These are phyloP conservation scores for Globisporangium ultimum DNA, from an alignment of 352 stramenopile species.

Conservation along the genomic window DNA sequence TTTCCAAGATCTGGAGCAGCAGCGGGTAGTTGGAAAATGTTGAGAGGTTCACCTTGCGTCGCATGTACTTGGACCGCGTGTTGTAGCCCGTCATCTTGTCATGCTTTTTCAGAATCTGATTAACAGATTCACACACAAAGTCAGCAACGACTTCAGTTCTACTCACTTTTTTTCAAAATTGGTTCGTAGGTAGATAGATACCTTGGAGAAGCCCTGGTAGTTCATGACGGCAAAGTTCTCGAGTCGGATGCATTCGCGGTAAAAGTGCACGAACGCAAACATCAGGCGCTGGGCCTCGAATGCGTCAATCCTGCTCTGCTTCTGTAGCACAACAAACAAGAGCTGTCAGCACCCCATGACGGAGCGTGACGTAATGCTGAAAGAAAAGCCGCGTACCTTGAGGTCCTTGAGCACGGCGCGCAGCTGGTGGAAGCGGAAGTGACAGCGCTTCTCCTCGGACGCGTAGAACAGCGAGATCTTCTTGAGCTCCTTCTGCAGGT, in stretches of 20 bases:
- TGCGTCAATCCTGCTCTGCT: conserved; percentile 36
- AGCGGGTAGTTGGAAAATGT: conserved; percentile 75
- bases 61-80: conserved; percentile 84
- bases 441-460: conserved; percentile 70
- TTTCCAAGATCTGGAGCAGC: conserved; percentile 72
- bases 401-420: conserved; percentile 65
- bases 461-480: conserved; percentile 81
- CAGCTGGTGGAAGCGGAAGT: conserved; percentile 68
- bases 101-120: conserved; percentile 78
- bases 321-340: conserved; percentile 16
- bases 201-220: conserved; percentile 85
- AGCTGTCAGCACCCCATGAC: too few species aligned
- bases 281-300: conserved; percentile 70
- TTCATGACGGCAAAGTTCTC: conserved; percentile 86
- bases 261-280: conserved; percentile 83
- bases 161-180: too few species aligned
- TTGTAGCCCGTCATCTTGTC: conserved; percentile 86
- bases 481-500: conserved; percentile 69
- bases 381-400: conserved; percentile 25
- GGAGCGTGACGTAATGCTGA: too few species aligned
- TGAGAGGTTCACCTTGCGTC: conserved; percentile 74
- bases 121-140: conserved; percentile 2
- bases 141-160: not conserved
- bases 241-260: conserved; percentile 73
- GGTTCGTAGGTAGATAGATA: conserved; percentile 12